Conservation (phyloP, 2,329 filamentous ascomycete species). For the Talaromyces sp. region DNA sequence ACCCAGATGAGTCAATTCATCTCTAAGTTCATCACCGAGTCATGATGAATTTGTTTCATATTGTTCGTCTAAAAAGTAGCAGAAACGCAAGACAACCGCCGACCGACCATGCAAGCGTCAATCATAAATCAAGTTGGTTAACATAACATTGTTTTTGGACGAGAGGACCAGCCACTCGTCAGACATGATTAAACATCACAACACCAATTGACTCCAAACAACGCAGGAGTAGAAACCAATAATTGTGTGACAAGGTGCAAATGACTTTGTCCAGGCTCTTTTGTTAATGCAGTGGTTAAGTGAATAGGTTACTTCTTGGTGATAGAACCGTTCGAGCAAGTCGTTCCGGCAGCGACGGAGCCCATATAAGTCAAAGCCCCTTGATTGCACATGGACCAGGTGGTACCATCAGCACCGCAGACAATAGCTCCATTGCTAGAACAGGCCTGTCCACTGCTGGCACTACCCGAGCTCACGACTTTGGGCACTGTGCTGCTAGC, state of each 20-base stretch:
- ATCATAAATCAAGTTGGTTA: neutral
- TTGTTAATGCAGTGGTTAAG: neutral
- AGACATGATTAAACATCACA: neutral
- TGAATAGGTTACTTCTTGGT: constrained; percentile 7
- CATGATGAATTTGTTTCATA: neutral
- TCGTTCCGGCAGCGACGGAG: constrained; percentile 36
- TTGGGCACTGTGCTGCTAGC: constrained; percentile 11
- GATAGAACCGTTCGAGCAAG: constrained; percentile 28
- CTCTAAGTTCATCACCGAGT: neutral
- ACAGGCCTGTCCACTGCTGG: constrained; percentile 2
- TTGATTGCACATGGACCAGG: constrained; percentile 36
- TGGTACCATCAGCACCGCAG: constrained; percentile 31
- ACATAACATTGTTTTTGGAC: neutral
- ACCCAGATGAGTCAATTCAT: neutral
- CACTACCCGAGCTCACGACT: neutral
- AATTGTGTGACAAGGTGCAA: neutral
- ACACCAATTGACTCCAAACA: neutral
- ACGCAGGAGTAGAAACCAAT: neutral
- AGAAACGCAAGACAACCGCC: constrained; percentile 1
- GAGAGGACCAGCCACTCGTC: constrained; percentile 3
- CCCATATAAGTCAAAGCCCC: constrained; percentile 37
- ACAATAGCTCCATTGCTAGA: constrained; percentile 32
- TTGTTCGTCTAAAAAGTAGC: neutral
- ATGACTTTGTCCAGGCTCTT: neutral
- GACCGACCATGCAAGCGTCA: neutral